Base-by-base conservation (phyloP, 2,329 filamentous ascomycete species). In the Falciphora oryzae region DNA sequence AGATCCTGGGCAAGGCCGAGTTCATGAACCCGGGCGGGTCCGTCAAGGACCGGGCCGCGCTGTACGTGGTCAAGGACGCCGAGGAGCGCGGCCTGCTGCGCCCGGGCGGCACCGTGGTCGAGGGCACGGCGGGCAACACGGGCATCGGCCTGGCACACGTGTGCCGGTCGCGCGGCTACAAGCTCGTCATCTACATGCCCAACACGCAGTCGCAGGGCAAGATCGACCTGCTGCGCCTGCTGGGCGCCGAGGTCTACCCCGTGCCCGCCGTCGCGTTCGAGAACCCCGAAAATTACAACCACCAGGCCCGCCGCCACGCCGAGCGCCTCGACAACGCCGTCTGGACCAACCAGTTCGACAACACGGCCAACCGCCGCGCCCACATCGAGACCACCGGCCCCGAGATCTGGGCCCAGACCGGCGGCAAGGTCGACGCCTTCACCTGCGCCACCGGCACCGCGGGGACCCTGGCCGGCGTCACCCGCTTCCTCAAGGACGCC, bases 341-440 rank as follows among this genome's bases (percentile, higher is more conserved):
- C 18, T 99, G 95, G 95, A 99, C 95, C 59, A 96, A 99, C 78
- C 95, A 99, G 79, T 99, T 99, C 79, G 95, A 99, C 76, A 99
- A 99, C 80, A 88, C 84, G 63, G 95, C 95, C 63, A 99, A 99
- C 78, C 85, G 95, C 63, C 88, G 91, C 73, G 95, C 95, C 61
- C 95, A 99, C 75, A 89, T 98, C 70, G 94, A 97, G 81, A 98
- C 94, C 2, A 99, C 95, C 0, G 95, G 95, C 0, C 95, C 95
- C 0, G 95, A 99, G 79, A 97, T 99, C 74, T 99, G 95, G 95
- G 81, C 88, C 32, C 95, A 99, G 82, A 98, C 95, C 0, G 79
- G 75, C 2, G 94, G 95, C 50, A 89, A 89, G 68, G 79, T 99
- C 28, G 93, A 98, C 75, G 95, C 93, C 5, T 99, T 99, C 73